A percentile compares a stretch with the other conserved stretches of the same genome.
Evolutionary conservation across 805 yeast species (phyloP).

Genomic region (Candida adriatica): DNA sequence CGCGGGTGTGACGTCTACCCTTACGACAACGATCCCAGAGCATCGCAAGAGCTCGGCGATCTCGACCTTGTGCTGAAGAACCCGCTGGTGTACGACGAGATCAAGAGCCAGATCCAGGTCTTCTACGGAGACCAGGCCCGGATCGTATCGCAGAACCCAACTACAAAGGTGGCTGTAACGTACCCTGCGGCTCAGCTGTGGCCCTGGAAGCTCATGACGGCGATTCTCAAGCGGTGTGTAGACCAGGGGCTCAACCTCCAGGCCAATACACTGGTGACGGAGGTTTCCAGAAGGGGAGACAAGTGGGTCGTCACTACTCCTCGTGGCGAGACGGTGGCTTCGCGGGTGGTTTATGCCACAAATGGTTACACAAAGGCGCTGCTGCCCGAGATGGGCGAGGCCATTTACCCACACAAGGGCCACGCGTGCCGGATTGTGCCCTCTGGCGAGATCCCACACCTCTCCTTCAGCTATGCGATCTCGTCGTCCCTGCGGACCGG

Average conservation of each 20-base stretch:
- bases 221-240: constrained; percentile 27
- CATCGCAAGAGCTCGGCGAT: constrained; percentile 10
- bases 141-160: constrained; percentile 58
- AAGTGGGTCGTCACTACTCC: constrained; percentile 27
- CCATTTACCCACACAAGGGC: constrained; percentile 32
- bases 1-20: constrained; percentile 30
- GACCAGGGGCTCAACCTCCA: constrained; percentile 33
- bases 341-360: constrained; percentile 27
- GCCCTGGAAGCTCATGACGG: constrained; percentile 35
- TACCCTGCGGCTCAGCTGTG: constrained; percentile 38
- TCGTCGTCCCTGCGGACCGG: not conserved
- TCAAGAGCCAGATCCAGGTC: constrained; percentile 28
- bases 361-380: constrained; percentile 32
- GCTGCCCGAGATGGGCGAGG: constrained; percentile 22
- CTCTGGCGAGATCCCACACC: constrained; percentile 24
- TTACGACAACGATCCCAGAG: constrained; percentile 17
- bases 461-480: constrained; percentile 20
- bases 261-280: constrained; percentile 33
- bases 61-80: constrained; percentile 20
- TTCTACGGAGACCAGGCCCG: constrained; percentile 34
- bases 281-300: constrained; percentile 19
- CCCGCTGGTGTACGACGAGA: constrained; percentile 23
- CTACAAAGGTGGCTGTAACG: constrained; percentile 72
- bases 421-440: constrained; percentile 25
- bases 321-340: constrained; percentile 26